Base-by-base conservation (phyloP, 805 yeast species). In the Diddensiella transvaalensis region DNA sequence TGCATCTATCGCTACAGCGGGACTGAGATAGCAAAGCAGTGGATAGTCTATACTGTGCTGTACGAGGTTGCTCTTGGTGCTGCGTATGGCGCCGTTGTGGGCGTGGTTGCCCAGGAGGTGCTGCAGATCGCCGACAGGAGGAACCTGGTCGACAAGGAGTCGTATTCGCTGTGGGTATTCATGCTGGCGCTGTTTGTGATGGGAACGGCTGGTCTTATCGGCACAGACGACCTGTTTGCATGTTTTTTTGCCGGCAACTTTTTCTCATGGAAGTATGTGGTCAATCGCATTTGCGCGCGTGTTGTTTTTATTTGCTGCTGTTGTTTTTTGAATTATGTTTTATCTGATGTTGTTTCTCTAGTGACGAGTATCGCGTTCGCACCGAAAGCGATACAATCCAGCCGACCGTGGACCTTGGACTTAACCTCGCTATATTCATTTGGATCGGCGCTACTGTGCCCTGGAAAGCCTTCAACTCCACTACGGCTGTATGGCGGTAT, bases 231-330 rank as follows among this genome's bases (percentile, higher is more conserved):
- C 60, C 73, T 83, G 48, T 69, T 83, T 42, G 86, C 83, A 3
- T 81, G 87, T 8, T 84, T 83, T 61, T 78, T 83, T 4, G 88
- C 87, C 1, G 89, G 89, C 22, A 76, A 84, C 1, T 78, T 83
- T 0, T 82, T 84, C 60, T 79, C 85, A 3, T 83, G 89, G 89
- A 80, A 81, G 32, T 26, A 26, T 26, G 32, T 26, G 32, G 32
- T 26, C 13, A 42, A 48, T 33, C 18, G 46, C 33, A 30, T 18
- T 4, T 17, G 21, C 23, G 18, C 18, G 33, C 10, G 15, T 15
- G 3, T 22, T 23, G 17, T 17, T 60, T 46, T 40, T 5, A n/a
- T n/a, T n/a, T n/a, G 18, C 33, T 13, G 3, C 3, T 38, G 36
- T n/a, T 38, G 33, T 10, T 23, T 4, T 23, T 6, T 24, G 18